A percentile compares a stretch with the other conserved stretches of the same genome.
phyloP scores from a whole-genome alignment of 2,329 filamentous ascomycete genomes.

The Monilinia fructigena region DNA sequence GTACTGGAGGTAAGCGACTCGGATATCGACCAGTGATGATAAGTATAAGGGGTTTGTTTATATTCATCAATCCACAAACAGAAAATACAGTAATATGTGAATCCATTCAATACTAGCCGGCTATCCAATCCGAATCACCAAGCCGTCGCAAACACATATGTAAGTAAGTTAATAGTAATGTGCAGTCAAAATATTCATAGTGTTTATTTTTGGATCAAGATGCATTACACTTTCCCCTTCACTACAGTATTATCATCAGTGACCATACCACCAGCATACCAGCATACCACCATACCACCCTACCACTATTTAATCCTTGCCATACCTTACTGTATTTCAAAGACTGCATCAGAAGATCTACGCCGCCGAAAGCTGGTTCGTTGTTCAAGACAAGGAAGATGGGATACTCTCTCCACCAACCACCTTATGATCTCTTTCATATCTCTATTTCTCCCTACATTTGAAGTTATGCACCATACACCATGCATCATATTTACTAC shows the following conservation, averaged over 20 bases:
- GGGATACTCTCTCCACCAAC: background rate
- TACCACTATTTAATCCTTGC: slow-evolving; percentile 13
- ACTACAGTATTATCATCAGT: no score
- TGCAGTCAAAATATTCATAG: background rate
- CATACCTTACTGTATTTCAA: slow-evolving; percentile 18
- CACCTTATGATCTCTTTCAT: slow-evolving; percentile 1
- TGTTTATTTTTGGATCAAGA: slow-evolving; percentile 22
- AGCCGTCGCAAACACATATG: slow-evolving; percentile 8
- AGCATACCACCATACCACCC: background rate
- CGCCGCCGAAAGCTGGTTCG: slow-evolving; percentile 20
- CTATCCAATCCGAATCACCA: background rate
- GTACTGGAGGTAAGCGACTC: background rate
- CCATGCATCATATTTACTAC: slow-evolving; percentile 10
- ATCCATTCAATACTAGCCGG: background rate
- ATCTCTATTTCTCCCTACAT: background rate
- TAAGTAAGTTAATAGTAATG: background rate
- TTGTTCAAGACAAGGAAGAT: slow-evolving; percentile 13
- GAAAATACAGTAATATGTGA: background rate
- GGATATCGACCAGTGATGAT: slow-evolving; percentile 6
- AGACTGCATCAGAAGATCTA: slow-evolving; percentile 24
- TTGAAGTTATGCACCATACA: slow-evolving; percentile 10
- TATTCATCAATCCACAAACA: background rate
- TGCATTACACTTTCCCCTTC: slow-evolving; percentile 8
- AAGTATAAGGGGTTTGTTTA: no score
- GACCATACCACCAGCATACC: no score